These are phyloP conservation scores for Lagenidium sp. DNA, from an alignment of 352 stramenopile species.

Conservation along the genomic window DNA sequence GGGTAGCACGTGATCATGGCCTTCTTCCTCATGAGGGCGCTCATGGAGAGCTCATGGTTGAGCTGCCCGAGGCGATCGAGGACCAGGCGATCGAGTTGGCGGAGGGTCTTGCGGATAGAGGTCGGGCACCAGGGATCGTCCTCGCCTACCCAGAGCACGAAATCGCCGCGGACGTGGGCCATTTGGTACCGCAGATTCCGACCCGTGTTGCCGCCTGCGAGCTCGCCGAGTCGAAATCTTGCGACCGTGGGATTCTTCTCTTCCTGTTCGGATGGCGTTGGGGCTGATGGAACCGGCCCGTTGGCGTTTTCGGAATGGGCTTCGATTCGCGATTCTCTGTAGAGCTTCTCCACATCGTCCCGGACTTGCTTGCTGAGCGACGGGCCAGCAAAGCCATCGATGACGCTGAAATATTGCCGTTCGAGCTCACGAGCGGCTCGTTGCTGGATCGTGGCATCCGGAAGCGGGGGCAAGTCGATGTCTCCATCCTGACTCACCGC, in stretches of 20 bases:
- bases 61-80: slow-evolving; percentile 15
- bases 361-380: slow-evolving; percentile 8
- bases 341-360: slow-evolving; percentile 14
- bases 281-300: background rate
- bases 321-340: slow-evolving; percentile 5
- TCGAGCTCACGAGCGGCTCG: slow-evolving; percentile 9
- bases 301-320: background rate
- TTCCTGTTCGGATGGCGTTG: background rate
- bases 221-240: slow-evolving; percentile 23
- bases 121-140: slow-evolving; percentile 20
- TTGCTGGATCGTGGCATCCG: slow-evolving; percentile 8
- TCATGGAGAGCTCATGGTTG: slow-evolving; percentile 17
- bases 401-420: slow-evolving; percentile 15
- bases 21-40: slow-evolving; percentile 27
- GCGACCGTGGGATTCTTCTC: background rate
- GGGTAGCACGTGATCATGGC: slow-evolving; percentile 48
- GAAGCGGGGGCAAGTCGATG: slow-evolving; percentile 15
- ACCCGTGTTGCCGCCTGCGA: slow-evolving; percentile 33
- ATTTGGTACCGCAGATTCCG: slow-evolving; percentile 37
- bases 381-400: slow-evolving; percentile 23
- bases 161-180: slow-evolving; percentile 34
- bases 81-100: slow-evolving; percentile 29
- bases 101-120: slow-evolving; percentile 13
- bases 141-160: slow-evolving; percentile 40
- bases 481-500: slow-evolving; percentile 4